Conservation (phyloP, 2,329 filamentous ascomycete species). For the Basipetospora chlamydospora region DNA sequence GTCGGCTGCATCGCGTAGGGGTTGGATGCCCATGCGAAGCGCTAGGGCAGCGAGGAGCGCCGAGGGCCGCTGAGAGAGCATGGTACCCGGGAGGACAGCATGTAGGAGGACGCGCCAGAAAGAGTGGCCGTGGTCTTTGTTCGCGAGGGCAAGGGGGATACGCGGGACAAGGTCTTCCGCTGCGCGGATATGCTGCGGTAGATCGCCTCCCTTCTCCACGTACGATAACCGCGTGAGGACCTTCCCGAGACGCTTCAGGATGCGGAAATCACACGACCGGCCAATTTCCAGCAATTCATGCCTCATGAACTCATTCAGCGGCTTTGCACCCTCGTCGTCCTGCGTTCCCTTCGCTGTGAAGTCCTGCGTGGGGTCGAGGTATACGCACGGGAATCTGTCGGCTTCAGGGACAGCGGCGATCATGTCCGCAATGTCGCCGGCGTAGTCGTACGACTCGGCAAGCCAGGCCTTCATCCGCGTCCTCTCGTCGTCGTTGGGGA, state of each 20-base stretch:
- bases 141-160: conserved; percentile 28
- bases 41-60: conserved; percentile 31
- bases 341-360: conserved; percentile 14
- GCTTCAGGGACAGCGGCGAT: conserved; percentile 22
- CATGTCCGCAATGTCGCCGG: conserved; percentile 23
- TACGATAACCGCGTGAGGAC: conserved; percentile 32
- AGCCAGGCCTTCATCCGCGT: conserved; percentile 30
- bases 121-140: conserved; percentile 16
- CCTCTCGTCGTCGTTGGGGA: conserved; percentile 19
- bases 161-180: conserved; percentile 19
- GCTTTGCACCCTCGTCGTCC: conserved; percentile 11
- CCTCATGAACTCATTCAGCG: conserved; percentile 23
- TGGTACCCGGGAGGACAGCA: conserved; percentile 31
- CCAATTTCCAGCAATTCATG: conserved; percentile 35
- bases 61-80: conserved; percentile 26
- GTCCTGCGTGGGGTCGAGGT: conserved; percentile 30
- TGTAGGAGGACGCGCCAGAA: conserved; percentile 37
- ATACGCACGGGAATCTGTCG: conserved; percentile 30
- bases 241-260: conserved; percentile 30
- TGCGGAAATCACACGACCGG: conserved; percentile 31
- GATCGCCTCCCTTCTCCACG: conserved; percentile 21
- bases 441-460: conserved; percentile 34
- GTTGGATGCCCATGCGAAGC: conserved; percentile 30
- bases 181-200: conserved; percentile 27
- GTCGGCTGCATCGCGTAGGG: conserved; percentile 24